Evolutionary conservation across 1,284 basidiomycete genomes (phyloP).

Genomic region (Fistulinella cinereoalba): DNA sequence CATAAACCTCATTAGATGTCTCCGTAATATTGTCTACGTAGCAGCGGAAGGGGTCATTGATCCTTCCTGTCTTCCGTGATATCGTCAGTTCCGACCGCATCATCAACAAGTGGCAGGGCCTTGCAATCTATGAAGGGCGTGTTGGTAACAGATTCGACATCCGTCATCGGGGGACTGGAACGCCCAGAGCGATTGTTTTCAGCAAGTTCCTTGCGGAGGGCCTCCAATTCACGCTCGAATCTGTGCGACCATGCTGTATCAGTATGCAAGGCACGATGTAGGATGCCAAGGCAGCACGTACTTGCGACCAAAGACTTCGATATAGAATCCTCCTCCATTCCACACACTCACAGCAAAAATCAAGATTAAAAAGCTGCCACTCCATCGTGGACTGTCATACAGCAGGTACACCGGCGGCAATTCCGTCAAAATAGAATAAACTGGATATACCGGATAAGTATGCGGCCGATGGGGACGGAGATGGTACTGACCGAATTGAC

Average conservation of each 20-base stretch:
- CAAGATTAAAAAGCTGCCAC: constrained; percentile 69
- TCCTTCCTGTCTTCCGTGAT: constrained; percentile 28
- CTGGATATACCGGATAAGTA: constrained; percentile 37
- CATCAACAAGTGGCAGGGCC: constrained; percentile 19
- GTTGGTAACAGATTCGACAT: constrained; percentile 37
- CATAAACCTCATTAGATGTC: constrained; percentile 18
- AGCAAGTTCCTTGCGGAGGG: constrained; percentile 81
- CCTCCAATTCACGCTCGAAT: constrained; percentile 88
- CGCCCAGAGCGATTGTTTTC: constrained; percentile 54
- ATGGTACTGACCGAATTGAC: constrained; percentile 69
- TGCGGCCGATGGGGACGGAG: neutral
- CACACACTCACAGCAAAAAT: constrained; percentile 83
- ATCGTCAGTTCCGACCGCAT: constrained; percentile 8
- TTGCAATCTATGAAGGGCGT: constrained; percentile 28
- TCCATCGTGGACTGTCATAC: constrained; percentile 74
- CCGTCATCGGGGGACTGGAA: constrained; percentile 49
- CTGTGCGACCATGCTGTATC: constrained; percentile 38
- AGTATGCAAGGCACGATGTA: neutral
- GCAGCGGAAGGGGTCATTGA: constrained; percentile 7
- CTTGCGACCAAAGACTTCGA: constrained; percentile 95
- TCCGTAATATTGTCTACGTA: constrained; percentile 7
- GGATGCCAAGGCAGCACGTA: constrained; percentile 40
- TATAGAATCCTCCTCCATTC: constrained; percentile 86
- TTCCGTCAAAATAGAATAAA: constrained; percentile 84
- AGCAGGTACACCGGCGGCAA: constrained; percentile 81